Percentiles rank a stretch among this genome's conserved stretches.
These are phyloP conservation scores for Tetraselmis striata DNA, from an alignment of 139 green algal genomes.

Conservation along the genomic window DNA sequence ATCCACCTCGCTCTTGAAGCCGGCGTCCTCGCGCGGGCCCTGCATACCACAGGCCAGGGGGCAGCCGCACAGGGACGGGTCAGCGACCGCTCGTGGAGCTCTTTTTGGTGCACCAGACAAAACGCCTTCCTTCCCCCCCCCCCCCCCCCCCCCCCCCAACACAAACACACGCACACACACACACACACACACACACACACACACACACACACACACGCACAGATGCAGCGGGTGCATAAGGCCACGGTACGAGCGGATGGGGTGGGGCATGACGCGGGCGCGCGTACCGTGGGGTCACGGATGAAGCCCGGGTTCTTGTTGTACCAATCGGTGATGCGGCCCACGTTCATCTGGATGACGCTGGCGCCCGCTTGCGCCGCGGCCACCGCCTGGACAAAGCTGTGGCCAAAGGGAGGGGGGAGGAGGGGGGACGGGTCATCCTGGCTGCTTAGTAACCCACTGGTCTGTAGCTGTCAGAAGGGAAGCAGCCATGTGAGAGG, in stretches of 20 bases:
- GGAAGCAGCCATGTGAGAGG: not conserved
- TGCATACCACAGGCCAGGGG: slow-evolving; percentile 17
- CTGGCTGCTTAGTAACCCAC: too few relatives aligned
- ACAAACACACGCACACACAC: too few relatives aligned
- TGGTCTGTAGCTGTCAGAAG: too few relatives aligned
- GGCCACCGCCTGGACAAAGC: slow-evolving; percentile 63
- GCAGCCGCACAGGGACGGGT: too few relatives aligned
- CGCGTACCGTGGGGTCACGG: slow-evolving; percentile 54
- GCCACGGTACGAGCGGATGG: too few relatives aligned
- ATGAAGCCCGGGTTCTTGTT: slow-evolving; percentile 67
- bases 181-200: too few relatives aligned
- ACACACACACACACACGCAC: too few relatives aligned
- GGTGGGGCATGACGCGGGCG: too few relatives aligned
- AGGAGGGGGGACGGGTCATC: not conserved
- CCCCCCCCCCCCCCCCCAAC: too few relatives aligned
- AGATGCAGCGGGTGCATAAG: not conserved
- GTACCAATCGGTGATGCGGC: slow-evolving; percentile 78
- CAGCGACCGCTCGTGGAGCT: too few relatives aligned
- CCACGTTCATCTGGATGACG: slow-evolving; percentile 73
- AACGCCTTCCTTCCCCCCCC: too few relatives aligned
- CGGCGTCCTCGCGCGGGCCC: slow-evolving; percentile 62
- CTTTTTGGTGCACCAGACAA: too few relatives aligned
- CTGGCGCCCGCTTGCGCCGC: slow-evolving; percentile 64
- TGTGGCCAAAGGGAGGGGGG: slow-evolving; percentile 22
- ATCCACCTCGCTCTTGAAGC: slow-evolving; percentile 41